Evolutionary conservation across 345 rosid species (phyloP), one percentile per base, ranked within the genome.

Genomic region (Luvunga scandens): DNA sequence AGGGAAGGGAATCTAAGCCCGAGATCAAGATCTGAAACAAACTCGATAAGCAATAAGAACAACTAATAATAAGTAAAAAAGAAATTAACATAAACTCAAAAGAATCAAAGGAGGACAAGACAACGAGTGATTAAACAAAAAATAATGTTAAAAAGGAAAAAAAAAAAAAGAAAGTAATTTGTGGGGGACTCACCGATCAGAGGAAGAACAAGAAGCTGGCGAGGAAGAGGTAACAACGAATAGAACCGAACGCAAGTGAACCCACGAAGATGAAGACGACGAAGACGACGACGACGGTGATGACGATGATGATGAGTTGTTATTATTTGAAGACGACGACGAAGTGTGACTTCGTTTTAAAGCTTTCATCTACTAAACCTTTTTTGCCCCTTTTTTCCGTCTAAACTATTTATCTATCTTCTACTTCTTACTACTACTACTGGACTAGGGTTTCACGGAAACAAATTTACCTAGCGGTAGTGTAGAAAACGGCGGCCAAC

Each of bases 191-290:
- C 84, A 91, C 97, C 96, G 92, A 88, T 91, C 92, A 72, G 94
- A 89, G 78, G 90, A 88, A 56, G 91, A 91, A 81, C 88, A 87
- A 69, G 91, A 90, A 69, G 97, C 90, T 10, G 97, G 96, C 53
- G 98, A 90, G 36, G 98, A 91, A 78, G 94, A 92, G 81, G 89
- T 82, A 79, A 89, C 94, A 73, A 95, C 81, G 79, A 91, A 88
- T 33, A 93, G 87, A 50, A 92, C 96, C 80, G 98, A 93, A 75
- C 99, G 99, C 90, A 95, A 84, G 76, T 91, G 94, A 84, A 86
- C 77, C 99, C 99, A 95, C 59, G 97, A 89, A 34, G 94, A 90
- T 0, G 91, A 78, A 0, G 90, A 74, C 38, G 83, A 79, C 16
- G 89, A 83, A 21, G 89, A 85, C 50, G 95, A 81, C 4, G 93